Percentiles rank a stretch among this genome's conserved stretches.
Evolutionary conservation across 73 alveolate genomes (phyloP).

Genomic region (Blepharisma stoltei): DNA sequence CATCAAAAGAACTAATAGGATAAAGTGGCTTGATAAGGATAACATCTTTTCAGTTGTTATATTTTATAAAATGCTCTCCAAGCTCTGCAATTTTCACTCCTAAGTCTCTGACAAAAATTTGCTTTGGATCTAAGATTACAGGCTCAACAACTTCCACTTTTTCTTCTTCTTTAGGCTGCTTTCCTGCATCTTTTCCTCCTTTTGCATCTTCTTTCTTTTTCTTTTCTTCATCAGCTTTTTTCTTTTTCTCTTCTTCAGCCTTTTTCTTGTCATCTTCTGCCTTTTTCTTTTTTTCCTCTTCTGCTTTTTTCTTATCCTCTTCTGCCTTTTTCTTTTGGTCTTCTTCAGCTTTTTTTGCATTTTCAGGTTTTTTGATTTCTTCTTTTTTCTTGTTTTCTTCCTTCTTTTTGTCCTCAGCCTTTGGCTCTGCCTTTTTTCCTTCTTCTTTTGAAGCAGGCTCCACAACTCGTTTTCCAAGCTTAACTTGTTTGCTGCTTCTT

Average conservation of each 20-base stretch:
- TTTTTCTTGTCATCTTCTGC: slow-evolving; percentile 12
- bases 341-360: background rate
- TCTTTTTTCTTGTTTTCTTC: background rate
- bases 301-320: background rate
- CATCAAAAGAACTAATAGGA: background rate
- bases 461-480: background rate
- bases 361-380: background rate
- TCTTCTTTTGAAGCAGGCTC: background rate
- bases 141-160: slow-evolving; percentile 22
- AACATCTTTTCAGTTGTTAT: slow-evolving; percentile 15
- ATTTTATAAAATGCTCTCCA: background rate
- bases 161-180: slow-evolving; percentile 26
- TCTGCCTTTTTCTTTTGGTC: background rate
- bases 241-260: background rate
- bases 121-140: background rate
- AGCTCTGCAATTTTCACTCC: background rate
- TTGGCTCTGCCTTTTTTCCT: background rate
- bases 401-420: background rate
- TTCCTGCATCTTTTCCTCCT: slow-evolving; percentile 19
- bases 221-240: background rate
- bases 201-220: slow-evolving; percentile 22
- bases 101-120: background rate
- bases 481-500: background rate
- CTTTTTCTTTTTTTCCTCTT: background rate
- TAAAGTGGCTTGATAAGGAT: background rate